Evolutionary conservation across 495 filamentous ascomycete species (phyloP).

Genomic region (Penicillium argentinense): DNA sequence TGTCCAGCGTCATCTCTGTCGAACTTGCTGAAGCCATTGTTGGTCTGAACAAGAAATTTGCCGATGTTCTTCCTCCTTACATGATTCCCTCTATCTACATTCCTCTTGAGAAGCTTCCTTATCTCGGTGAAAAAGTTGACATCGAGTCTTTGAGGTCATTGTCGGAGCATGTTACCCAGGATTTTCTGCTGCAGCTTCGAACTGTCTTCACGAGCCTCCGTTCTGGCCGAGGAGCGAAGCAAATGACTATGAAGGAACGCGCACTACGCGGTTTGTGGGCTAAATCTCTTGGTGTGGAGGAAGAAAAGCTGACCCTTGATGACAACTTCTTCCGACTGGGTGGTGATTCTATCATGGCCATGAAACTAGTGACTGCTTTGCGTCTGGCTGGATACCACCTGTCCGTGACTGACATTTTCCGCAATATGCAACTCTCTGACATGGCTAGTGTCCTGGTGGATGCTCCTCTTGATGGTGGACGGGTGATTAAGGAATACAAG

Average conservation of each 20-base stretch:
- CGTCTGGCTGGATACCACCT: constrained; percentile 25
- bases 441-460: constrained; percentile 20
- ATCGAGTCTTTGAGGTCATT: not conserved
- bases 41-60: constrained; percentile 27
- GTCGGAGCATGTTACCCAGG: constrained; percentile 15
- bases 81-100: constrained; percentile 28
- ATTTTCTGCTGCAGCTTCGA: constrained; percentile 15
- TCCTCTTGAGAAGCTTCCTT: constrained; percentile 22
- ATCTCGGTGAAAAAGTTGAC: not conserved
- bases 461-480: not conserved
- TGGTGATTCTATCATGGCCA: constrained; percentile 1
- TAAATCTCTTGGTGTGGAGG: constrained; percentile 30
- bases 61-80: constrained; percentile 32
- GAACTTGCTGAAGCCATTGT: constrained; percentile 18
- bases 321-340: constrained; percentile 41
- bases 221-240: constrained; percentile 7
- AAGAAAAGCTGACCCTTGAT: constrained; percentile 29
- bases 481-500: constrained; percentile 14
- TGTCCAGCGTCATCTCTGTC: constrained; percentile 9
- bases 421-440: constrained; percentile 31
- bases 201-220: constrained; percentile 11
- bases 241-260: constrained; percentile 28
- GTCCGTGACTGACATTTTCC: constrained; percentile 43
- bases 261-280: constrained; percentile 43
- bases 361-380: constrained; percentile 15